These are phyloP conservation scores for Aspergillus coremiiformis DNA, from an alignment of 495 filamentous ascomycete genomes.

Conservation along the genomic window DNA sequence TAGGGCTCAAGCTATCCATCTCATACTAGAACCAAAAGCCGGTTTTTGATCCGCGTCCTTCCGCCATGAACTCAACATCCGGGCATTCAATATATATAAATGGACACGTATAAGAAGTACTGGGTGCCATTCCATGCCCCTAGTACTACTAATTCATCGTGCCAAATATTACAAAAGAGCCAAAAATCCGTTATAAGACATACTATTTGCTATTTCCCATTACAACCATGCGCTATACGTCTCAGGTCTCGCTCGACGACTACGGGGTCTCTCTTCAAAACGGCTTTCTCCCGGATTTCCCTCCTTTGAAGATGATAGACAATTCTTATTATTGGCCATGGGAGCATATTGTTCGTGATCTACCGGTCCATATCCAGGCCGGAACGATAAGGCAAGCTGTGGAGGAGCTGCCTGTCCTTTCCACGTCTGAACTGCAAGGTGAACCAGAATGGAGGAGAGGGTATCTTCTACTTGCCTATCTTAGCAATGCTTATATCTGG, in stretches of 20 bases:
- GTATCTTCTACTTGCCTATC: slow-evolving; percentile 76
- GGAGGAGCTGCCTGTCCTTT: slow-evolving; percentile 69
- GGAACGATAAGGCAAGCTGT: slow-evolving; percentile 67
- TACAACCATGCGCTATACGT: slow-evolving; percentile 62
- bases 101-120: not conserved
- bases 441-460: slow-evolving; percentile 89
- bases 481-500: slow-evolving; percentile 93
- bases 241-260: slow-evolving; percentile 63
- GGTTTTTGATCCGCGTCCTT: not conserved
- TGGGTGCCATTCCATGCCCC: too few relatives aligned
- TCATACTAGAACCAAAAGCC: not conserved
- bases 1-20: too few relatives aligned
- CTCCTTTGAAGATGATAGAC: slow-evolving; percentile 66
- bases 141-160: too few relatives aligned
- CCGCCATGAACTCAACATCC: not conserved
- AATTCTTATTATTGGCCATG: slow-evolving; percentile 84
- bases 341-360: slow-evolving; percentile 69
- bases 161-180: too few relatives aligned
- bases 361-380: slow-evolving; percentile 70
- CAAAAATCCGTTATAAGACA: not conserved
- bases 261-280: slow-evolving; percentile 75
- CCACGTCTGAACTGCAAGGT: slow-evolving; percentile 60
- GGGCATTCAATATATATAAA: not conserved
- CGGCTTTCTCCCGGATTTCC: slow-evolving; percentile 78
- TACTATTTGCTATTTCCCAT: not conserved